Evolutionary conservation across 768 basidiomycete genomes (phyloP).

Genomic region (Tephrocybe sp.): DNA sequence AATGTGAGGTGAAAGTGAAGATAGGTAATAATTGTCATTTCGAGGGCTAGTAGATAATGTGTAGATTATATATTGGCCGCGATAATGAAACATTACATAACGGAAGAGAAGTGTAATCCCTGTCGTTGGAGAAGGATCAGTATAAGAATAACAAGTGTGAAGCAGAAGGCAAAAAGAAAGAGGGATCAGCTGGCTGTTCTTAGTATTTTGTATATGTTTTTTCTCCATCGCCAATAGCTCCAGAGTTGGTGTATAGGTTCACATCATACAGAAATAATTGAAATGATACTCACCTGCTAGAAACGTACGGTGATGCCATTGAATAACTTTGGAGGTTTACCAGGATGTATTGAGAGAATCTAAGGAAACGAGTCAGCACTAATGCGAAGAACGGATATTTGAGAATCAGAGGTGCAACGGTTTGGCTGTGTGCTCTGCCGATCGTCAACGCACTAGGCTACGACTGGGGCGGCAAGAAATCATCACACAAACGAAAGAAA

Average conservation of each 20-base stretch:
- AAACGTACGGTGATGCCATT: too few relatives aligned
- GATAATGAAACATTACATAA: too few relatives aligned
- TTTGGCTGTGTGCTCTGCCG: conserved; percentile 71
- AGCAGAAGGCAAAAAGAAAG: neutral
- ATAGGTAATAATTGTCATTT: too few relatives aligned
- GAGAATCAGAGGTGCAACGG: conserved; percentile 60
- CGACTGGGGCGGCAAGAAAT: conserved; percentile 79
- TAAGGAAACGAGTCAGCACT: too few relatives aligned
- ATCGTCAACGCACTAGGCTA: conserved; percentile 64
- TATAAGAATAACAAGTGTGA: neutral
- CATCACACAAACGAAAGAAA: conserved; percentile 40
- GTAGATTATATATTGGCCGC: too few relatives aligned
- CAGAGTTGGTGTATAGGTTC: conserved; percentile 45
- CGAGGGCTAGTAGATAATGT: too few relatives aligned
- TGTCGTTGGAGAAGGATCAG: conserved; percentile 7
- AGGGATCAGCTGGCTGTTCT: conserved; percentile 63
- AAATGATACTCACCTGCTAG: conserved; percentile 18
- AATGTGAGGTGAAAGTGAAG: too few relatives aligned
- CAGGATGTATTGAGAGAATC: too few relatives aligned
- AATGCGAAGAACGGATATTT: conserved; percentile 3
- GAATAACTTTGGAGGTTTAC: too few relatives aligned
- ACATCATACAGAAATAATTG: conserved; percentile 35
- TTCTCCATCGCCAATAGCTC: conserved; percentile 47
- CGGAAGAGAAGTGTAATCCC: neutral
- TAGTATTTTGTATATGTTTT: conserved; percentile 46